Conservation (phyloP, 2,329 filamentous ascomycete species). For the Ophiocordyceps camponoti-rufipedis region DNA sequence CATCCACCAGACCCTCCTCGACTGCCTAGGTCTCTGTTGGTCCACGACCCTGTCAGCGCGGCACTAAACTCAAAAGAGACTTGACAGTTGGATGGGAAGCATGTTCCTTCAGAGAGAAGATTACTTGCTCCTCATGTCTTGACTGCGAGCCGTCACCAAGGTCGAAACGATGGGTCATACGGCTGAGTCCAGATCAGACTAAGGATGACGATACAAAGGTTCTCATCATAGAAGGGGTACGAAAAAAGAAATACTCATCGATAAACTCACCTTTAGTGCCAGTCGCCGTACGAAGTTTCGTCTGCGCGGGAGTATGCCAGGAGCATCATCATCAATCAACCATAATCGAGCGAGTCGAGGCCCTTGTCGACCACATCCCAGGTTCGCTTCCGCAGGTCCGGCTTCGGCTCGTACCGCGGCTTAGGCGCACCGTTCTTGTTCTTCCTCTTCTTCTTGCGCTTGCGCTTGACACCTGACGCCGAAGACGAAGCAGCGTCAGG, state of each 20-base stretch:
- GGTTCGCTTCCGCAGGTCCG: constrained; percentile 45
- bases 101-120: constrained; percentile 33
- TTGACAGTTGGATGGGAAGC: background rate
- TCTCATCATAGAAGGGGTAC: constrained; percentile 53
- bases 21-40: too few species aligned
- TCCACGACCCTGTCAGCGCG: background rate
- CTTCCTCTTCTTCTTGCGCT: constrained; percentile 16
- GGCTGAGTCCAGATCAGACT: constrained; percentile 42
- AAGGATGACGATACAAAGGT: constrained; percentile 87
- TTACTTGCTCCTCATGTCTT: constrained; percentile 30
- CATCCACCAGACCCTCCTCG: too few species aligned
- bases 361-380: constrained; percentile 48
- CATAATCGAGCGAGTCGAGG: constrained; percentile 41
- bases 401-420: constrained; percentile 28
- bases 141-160: constrained; percentile 13
- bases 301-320: too few species aligned
- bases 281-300: too few species aligned
- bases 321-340: constrained; percentile 15
- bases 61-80: background rate
- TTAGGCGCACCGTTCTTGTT: constrained; percentile 16
- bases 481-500: background rate
- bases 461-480: constrained; percentile 4
- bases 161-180: constrained; percentile 14
- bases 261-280: background rate
- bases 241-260: background rate